Evolutionary conservation across 257 asterid genomes (phyloP), one percentile per base, ranked within the genome.

Genomic region (Lycium barbarum): DNA sequence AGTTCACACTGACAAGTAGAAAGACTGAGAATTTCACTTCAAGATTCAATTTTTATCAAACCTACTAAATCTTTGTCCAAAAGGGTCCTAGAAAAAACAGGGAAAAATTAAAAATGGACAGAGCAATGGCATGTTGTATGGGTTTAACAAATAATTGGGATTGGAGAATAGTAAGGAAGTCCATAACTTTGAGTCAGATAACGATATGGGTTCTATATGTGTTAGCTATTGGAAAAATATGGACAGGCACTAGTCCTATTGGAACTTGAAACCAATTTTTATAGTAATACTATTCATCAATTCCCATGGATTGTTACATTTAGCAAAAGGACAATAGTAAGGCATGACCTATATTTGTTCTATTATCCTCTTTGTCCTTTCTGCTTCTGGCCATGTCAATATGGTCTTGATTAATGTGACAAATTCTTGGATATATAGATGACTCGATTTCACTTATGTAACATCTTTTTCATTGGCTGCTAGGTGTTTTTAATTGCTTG

Each of bases 11-110:
- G 33, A 2, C 8, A 67, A 35, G n/a, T 7, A 10, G 8, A 33
- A 67, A 22, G 20, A 76, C 40, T 62, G 18, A 73, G 54, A 63
- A 61, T 79, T 71, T 67, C 57, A 54, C 40, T 43, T 55, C 72
- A 83, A 84, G 84, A 84, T 84, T 65, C 57, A 79, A 79, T 78
- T 79, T 85, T 71, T 63, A 45, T 33, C 38, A 71, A 55, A 26
- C 20, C 72, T 71, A 72, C 84, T 13, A 11, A 47, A 55, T 67
- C 12, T 61, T 83, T 55, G 54, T 55, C 82, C 76, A 80, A 86
- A 85, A 72, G 82, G 81, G 80, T 88, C 73, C 79, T 54, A n/a
- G 61, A 22, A 74, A 49, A 43, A 49, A 49, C 61, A 74, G 2
- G 18, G 18, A n/a, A 26, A 67, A 20, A 49, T 49, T 12, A 74